Evolutionary conservation across 2,329 filamentous ascomycete species (phyloP), one percentile per base, ranked within the genome.

Genomic region (Beauveria bassiana): DNA sequence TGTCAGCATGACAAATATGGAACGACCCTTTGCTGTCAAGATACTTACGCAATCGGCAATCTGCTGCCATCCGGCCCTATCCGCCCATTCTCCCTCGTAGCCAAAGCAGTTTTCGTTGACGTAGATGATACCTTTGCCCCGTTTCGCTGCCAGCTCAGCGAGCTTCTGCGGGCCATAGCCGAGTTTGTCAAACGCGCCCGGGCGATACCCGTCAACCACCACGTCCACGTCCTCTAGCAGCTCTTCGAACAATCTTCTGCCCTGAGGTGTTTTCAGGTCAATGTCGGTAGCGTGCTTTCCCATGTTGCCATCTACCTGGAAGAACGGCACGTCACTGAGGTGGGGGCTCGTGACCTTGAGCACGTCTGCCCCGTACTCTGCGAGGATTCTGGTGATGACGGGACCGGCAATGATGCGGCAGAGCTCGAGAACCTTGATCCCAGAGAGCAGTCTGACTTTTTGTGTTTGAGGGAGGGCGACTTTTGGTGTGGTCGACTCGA

Each of bases 331-430:
- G 63, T 90, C 88, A 5, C 84, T 83, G n/a, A 91, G 77, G 51
- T 83, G 76, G 0, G 86, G 82, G 8, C 84, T 85, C 3, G 87
- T 91, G 51, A 91, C 79, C 67, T 90, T 89, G 65, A 92, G 79
- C 0, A 92, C 88, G 59, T 87, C 82, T 8, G 89, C 89, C 2
- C 89, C 89, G 69, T 91, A 87, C 64, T 90, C 88, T n/a, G 86
- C 87, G 0, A 92, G 79, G 1, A 86, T 86, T 34, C 87, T 83
- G 3, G 85, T 85, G 65, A 91, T 86, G 5, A 86, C 84, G n/a
- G 88, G 88, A 0, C 88, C 88, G 3, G 89, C 89, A 65, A 92
- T 90, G 68, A 91, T 86, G 46, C 88, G 85, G 69, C 87, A 89
- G 34, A 92, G 75, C 69, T 93, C 89, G 5, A 92, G 79, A 6